Base-by-base conservation (phyloP, 495 filamentous ascomycete species). In the Annulohypoxylon bovei region DNA sequence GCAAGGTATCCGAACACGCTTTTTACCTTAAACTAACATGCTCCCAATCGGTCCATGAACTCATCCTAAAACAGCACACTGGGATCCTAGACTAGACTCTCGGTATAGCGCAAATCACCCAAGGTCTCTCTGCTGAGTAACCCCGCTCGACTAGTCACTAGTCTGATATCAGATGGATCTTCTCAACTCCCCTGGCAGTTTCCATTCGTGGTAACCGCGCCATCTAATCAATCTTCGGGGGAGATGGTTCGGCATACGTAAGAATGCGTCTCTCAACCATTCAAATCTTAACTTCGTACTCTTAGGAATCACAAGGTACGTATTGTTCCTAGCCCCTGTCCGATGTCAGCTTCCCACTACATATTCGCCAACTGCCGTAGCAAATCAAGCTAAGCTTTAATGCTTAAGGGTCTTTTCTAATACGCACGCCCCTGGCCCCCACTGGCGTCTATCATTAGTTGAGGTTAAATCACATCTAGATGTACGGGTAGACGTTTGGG, bases 261-360 rank as follows among this genome's bases (percentile, higher is more conserved):
- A n/a, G 22, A 12, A 42, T 6, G 22, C 54, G 35, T 40, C 28
- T 33, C 9, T 57, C 11, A 23, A 40, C 35, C 20, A 57, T 1
- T 57, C 33, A 14, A 42, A 68, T 40, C 25, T 60, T 16, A 42
- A 55, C 44, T 64, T 44, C 1, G 46, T 59, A 20, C 6, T 68
- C 1, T 60, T 20, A 50, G 39, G 53, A n/a, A 16, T 47, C 14
- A 57, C 65, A 20, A n/a, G n/a, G n/a, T 65, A 65, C n/a, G n/a
- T n/a, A 61, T 61, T 68, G 22, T 37, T 68, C 2, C 65, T 65
- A 14, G 53, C 47, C 49, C 27, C 25, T 44, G 5, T 49, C 62
- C 8, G 47, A 53, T 11, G 14, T 58, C 20, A 7, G 32, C 11
- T 66, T 57, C 33, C 56, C 62, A 18, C 37, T 71, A 18, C 66